phyloP scores from a whole-genome alignment of 805 yeast genomes.

The Clavispora santaluciae region DNA sequence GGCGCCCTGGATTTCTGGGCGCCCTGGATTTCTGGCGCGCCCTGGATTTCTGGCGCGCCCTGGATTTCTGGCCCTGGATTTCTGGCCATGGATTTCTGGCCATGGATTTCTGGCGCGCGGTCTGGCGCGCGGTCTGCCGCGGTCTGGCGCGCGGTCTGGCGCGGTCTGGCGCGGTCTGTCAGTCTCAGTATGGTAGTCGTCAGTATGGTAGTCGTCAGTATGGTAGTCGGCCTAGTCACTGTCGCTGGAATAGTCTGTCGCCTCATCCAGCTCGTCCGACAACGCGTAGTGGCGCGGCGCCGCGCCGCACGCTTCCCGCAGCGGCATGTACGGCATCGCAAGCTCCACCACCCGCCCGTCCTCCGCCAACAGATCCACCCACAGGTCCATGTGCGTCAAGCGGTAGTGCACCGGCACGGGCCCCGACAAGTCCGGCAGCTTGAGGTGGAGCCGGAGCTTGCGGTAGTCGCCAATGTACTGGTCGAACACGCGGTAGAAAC shows the following conservation, averaged over 20 bases:
- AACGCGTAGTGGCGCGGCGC: slow-evolving; percentile 36
- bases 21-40: no score
- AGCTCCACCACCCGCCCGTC: slow-evolving; percentile 66
- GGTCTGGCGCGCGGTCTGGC: no score
- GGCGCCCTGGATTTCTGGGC: no score
- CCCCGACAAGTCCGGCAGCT: slow-evolving; percentile 20
- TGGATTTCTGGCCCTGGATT: no score
- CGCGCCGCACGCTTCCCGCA: slow-evolving; percentile 39
- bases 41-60: no score
- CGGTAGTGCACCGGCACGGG: slow-evolving; percentile 32
- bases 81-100: no score
- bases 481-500: slow-evolving; percentile 49
- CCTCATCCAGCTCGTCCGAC: slow-evolving; percentile 20
- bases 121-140: no score
- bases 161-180: no score
- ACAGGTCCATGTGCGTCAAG: slow-evolving; percentile 61
- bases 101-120: no score
- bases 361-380: slow-evolving; percentile 56
- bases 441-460: slow-evolving; percentile 47
- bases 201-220: no score
- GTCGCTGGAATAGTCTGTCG: slow-evolving; percentile 30
- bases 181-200: neutral
- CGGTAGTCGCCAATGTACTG: slow-evolving; percentile 61
- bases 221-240: slow-evolving; percentile 24
- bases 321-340: slow-evolving; percentile 59